Percentiles rank a stretch among this genome's conserved stretches.
phyloP scores from a whole-genome alignment of 495 filamentous ascomycete genomes.

The Aspergillus carlsbadensis region DNA sequence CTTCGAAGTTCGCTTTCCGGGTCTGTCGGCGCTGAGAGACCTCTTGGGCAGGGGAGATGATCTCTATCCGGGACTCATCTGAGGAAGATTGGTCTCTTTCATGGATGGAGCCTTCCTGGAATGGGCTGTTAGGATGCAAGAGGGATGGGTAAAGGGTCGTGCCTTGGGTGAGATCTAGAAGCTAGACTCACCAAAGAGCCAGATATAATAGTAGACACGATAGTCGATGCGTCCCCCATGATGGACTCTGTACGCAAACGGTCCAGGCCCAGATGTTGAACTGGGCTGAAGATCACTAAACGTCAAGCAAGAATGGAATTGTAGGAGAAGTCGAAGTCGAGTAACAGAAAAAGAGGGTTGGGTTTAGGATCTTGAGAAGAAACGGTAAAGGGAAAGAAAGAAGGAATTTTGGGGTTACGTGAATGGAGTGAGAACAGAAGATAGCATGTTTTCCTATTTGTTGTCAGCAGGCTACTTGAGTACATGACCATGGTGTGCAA shows the following conservation, averaged over 20 bases:
- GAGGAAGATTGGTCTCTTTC: slow-evolving; percentile 13
- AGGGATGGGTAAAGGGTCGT: too few species aligned
- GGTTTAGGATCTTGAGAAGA: too few species aligned
- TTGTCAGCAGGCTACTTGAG: too few species aligned
- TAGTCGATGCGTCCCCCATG: not conserved
- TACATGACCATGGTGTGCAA: too few species aligned
- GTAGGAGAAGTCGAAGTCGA: too few species aligned
- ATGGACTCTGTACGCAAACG: not conserved
- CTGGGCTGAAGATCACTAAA: too few species aligned
- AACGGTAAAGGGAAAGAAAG: too few species aligned
- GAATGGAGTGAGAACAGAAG: too few species aligned
- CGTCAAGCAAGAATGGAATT: too few species aligned
- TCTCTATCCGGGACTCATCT: slow-evolving; percentile 34
- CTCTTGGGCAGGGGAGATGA: slow-evolving; percentile 26
- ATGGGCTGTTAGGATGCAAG: not conserved
- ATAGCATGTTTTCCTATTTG: too few species aligned
- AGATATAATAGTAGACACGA: not conserved
- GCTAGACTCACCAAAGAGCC: not conserved
- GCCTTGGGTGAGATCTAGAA: not conserved
- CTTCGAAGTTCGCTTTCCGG: slow-evolving; percentile 55
- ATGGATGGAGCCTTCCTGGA: not conserved
- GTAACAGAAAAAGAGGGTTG: too few species aligned
- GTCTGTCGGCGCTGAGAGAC: slow-evolving; percentile 46
- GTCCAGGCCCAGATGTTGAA: not conserved
- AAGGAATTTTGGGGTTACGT: too few species aligned